Evolutionary conservation across 805 yeast species (phyloP).

Genomic region (Yamadazyma phyllophila): DNA sequence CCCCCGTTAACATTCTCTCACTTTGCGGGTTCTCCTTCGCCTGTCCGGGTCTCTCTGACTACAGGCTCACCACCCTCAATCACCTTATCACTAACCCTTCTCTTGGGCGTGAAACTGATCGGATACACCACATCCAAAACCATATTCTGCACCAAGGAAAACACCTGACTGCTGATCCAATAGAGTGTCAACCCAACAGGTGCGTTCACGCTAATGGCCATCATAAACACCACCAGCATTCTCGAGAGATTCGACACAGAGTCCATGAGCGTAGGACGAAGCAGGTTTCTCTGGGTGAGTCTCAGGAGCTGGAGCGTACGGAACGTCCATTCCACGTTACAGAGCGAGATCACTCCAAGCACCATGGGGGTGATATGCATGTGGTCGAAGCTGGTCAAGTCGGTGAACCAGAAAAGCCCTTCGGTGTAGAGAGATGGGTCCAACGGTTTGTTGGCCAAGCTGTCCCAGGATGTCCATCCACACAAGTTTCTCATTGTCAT

Average conservation of each 20-base stretch:
- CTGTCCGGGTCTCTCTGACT: neutral
- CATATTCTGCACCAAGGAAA: slow-evolving; percentile 73
- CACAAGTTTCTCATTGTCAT: slow-evolving; percentile 71
- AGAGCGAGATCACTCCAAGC: slow-evolving; percentile 66
- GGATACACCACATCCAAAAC: slow-evolving; percentile 68
- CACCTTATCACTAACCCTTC: slow-evolving; percentile 20
- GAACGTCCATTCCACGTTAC: slow-evolving; percentile 81
- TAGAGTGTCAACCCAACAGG: slow-evolving; percentile 80
- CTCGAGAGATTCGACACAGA: slow-evolving; percentile 70
- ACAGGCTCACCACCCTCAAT: neutral
- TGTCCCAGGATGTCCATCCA: slow-evolving; percentile 57
- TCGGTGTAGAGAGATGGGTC: slow-evolving; percentile 51
- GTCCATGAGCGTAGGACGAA: slow-evolving; percentile 58
- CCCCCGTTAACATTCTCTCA: no score
- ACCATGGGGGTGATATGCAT: slow-evolving; percentile 63
- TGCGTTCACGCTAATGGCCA: slow-evolving; percentile 83
- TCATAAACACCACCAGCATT: slow-evolving; percentile 71
- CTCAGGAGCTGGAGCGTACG: slow-evolving; percentile 57
- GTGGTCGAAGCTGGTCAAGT: slow-evolving; percentile 61
- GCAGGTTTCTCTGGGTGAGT: slow-evolving; percentile 37
- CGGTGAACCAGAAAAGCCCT: slow-evolving; percentile 60
- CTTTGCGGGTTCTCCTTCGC: no score
- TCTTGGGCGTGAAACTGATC: slow-evolving; percentile 47
- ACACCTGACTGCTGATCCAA: slow-evolving; percentile 85
- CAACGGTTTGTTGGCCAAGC: slow-evolving; percentile 41